Evolutionary conservation across 371 early-diverging fungal genomes (phyloP).

Genomic region (Mucor sp.): DNA sequence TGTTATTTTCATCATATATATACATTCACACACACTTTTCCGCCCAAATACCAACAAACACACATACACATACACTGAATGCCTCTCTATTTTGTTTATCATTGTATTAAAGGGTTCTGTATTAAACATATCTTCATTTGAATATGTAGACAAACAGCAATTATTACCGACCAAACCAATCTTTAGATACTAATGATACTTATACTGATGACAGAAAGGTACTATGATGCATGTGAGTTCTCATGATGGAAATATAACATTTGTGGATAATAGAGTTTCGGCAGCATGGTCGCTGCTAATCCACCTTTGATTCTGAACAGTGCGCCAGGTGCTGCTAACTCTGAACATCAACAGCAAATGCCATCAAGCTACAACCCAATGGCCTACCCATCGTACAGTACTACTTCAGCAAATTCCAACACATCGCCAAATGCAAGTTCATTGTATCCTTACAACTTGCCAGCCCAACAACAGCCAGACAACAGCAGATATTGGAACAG

Average conservation of each 20-base stretch:
- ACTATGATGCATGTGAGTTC: background rate
- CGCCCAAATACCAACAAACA: background rate
- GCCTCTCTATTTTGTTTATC: background rate
- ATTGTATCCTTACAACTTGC: slow-evolving; percentile 7
- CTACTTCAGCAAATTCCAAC: background rate
- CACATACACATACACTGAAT: background rate
- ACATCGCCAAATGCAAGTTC: background rate
- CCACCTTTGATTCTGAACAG: slow-evolving; percentile 32
- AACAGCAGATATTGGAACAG: slow-evolving; percentile 9
- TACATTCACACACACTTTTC: background rate
- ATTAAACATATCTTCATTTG: background rate
- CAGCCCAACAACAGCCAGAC: slow-evolving; percentile 9
- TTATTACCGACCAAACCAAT: slow-evolving; percentile 13
- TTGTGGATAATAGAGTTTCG: slow-evolving; percentile 3
- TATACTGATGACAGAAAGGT: slow-evolving; percentile 15
- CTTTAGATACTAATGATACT: slow-evolving; percentile 4
- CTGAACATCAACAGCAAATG: slow-evolving; percentile 23
- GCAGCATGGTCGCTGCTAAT: slow-evolving; percentile 21
- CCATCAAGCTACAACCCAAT: slow-evolving; percentile 1
- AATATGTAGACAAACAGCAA: slow-evolving; percentile 7
- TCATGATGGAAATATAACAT: background rate
- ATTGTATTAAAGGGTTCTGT: background rate
- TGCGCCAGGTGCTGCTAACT: slow-evolving; percentile 12
- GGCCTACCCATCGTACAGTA: slow-evolving; percentile 1
- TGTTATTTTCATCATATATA: background rate